Base-by-base conservation (phyloP, 2,329 filamentous ascomycete genomes). In the Xylaria hypoxylon region DNA sequence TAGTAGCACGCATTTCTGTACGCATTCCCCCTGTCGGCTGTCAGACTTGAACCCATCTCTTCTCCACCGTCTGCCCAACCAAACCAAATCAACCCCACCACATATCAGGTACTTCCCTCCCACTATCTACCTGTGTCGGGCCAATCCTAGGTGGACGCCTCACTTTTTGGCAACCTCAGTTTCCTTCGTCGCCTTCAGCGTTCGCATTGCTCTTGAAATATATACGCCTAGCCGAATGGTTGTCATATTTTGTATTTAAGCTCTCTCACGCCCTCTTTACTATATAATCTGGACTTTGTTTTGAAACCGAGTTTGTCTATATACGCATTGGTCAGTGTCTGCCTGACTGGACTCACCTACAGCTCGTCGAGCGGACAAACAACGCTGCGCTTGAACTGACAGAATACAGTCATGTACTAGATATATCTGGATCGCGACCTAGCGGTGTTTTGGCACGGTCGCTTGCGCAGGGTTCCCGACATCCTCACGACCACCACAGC, bases 321-420 rank as follows among this genome's bases (percentile, higher is more conserved):
- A 38, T 57, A 24, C 31, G 53, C 50, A 52, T 64, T 65, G 71
- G 75, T 77, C 68, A 71, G 76, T 76, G 67, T 71, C 67, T 69
- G 63, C 68, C 69, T 64, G 55, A 65, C 65, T 64, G 67, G 60
- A 61, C 58, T 64, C 45, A 26, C 64, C 64, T 63, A 55, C 65
- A 50, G 66, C 64, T 56, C 51, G 45, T 59, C 38, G 60, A 60
- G 63, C 60, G 42, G 55, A 56, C 69, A 35, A 52, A 52, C 51
- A 38, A 65, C 62, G 48, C 59, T 50, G 61, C 69, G 70, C 69
- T 73, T 59, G 48, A 58, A 74, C 77, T 74, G 67, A 73, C 68
- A 64, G 61, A 63, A 61, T 72, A 77, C 74, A 75, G 77, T 72
- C 72, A 81, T 81, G 79, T 77, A 76, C 77, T 80, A 80, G 77